These are phyloP conservation scores for Aspergillus carlsbadensis DNA, from an alignment of 495 filamentous ascomycete genomes.

Conservation along the genomic window DNA sequence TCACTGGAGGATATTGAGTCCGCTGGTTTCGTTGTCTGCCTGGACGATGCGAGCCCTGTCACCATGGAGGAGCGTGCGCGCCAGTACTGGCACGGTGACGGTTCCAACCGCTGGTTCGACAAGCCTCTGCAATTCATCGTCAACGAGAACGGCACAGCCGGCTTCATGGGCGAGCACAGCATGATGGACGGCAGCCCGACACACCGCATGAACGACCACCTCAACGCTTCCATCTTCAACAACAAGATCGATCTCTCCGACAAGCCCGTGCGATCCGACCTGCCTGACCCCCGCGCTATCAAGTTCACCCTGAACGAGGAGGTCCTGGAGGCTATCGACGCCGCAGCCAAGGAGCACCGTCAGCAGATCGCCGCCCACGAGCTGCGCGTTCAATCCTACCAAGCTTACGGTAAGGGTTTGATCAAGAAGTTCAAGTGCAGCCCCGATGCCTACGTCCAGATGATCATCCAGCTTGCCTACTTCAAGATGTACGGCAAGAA, in stretches of 20 bases:
- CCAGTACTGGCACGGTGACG: slow-evolving; percentile 98
- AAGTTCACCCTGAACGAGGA: slow-evolving; percentile 74
- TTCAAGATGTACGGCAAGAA: slow-evolving; percentile 99
- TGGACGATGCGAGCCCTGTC: slow-evolving; percentile 89
- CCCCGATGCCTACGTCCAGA: slow-evolving; percentile 96
- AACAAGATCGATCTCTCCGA: slow-evolving; percentile 86
- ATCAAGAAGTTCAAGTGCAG: slow-evolving; percentile 99
- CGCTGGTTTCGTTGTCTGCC: slow-evolving; percentile 86
- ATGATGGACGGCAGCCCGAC: slow-evolving; percentile 99
- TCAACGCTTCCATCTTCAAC: slow-evolving; percentile 84
- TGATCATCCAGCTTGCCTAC: slow-evolving; percentile 99
- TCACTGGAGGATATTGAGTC: slow-evolving; percentile 83
- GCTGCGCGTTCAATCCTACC: slow-evolving; percentile 89
- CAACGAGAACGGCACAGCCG: slow-evolving; percentile 96
- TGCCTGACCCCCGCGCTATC: slow-evolving; percentile 76
- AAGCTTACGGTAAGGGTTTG: slow-evolving; percentile 95
- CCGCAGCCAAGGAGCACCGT: slow-evolving; percentile 72
- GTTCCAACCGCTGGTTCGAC: slow-evolving; percentile 95
- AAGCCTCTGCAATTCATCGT: slow-evolving; percentile 98
- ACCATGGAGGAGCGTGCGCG: slow-evolving; percentile 94
- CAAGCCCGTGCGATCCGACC: slow-evolving; percentile 70
- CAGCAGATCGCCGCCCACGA: slow-evolving; percentile 83
- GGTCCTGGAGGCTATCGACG: slow-evolving; percentile 70
- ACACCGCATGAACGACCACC: slow-evolving; percentile 90
- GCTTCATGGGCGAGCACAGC: slow-evolving; percentile 97